phyloP scores from a whole-genome alignment of 495 filamentous ascomycete genomes.

The Aspergillus olivimuriae region DNA sequence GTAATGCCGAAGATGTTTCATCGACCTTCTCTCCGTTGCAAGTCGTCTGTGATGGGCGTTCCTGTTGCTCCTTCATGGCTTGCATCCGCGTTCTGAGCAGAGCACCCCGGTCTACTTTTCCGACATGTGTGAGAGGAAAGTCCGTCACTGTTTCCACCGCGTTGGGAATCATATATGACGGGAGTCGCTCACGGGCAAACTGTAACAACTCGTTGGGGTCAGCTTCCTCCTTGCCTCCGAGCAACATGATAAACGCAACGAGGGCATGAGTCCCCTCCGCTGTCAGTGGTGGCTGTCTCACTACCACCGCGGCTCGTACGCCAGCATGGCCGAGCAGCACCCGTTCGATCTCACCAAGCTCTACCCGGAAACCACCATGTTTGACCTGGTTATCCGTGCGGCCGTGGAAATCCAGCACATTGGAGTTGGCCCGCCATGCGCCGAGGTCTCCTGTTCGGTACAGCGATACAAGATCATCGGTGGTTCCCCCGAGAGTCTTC shows the following conservation, averaged over 20 bases:
- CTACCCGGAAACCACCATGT: slow-evolving; percentile 5
- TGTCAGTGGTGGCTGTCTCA: neutral
- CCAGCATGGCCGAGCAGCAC: neutral
- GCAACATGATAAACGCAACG: neutral
- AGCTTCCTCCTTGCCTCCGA: neutral
- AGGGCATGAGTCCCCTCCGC: neutral
- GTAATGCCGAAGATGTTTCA: too few relatives aligned
- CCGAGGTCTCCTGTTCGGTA: slow-evolving; percentile 3
- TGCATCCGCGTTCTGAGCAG: too few relatives aligned
- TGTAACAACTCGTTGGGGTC: neutral
- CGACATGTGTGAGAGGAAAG: neutral
- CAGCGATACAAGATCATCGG: neutral
- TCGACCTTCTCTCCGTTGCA: neutral
- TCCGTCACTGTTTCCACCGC: neutral
- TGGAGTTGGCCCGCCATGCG: neutral
- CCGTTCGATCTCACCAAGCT: slow-evolving; percentile 5
- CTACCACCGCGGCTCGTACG: neutral
- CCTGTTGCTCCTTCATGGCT: too few relatives aligned
- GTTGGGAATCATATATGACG: neutral
- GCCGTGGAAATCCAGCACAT: slow-evolving; percentile 3
- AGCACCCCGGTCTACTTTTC: neutral
- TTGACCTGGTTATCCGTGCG: slow-evolving; percentile 6
- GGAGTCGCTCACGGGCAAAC: neutral
- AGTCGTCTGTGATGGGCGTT: neutral
- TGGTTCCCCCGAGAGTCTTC: neutral